Conservation (phyloP, 2,329 filamentous ascomycete species). For the Trichoderma sp. region DNA sequence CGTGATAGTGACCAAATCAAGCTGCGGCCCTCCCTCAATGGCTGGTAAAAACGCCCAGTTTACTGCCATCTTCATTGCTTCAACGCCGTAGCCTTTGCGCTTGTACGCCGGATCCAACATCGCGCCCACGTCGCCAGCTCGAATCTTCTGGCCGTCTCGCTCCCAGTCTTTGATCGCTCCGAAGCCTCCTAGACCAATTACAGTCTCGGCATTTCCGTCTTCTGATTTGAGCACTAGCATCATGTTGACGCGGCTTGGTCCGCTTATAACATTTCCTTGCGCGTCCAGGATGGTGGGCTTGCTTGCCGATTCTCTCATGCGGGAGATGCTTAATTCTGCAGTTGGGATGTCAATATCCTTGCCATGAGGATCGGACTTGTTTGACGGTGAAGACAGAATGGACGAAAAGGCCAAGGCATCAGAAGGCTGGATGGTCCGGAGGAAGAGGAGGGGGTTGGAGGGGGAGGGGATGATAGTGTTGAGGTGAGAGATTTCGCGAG, state of each 20-base stretch:
- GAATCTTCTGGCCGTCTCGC: slow-evolving; percentile 22
- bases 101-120: slow-evolving; percentile 28
- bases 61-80: slow-evolving; percentile 25
- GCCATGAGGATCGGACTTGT: slow-evolving; percentile 22
- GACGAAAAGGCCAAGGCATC: slow-evolving; percentile 27
- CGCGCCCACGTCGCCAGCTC: slow-evolving; percentile 31
- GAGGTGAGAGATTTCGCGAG: slow-evolving; percentile 25
- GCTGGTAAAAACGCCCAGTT: slow-evolving; percentile 29
- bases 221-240: slow-evolving; percentile 23
- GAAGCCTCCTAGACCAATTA: slow-evolving; percentile 32
- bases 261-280: slow-evolving; percentile 21
- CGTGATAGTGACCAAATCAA: slow-evolving; percentile 29
- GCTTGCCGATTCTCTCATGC: slow-evolving; percentile 28
- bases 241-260: slow-evolving; percentile 30
- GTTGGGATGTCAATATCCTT: slow-evolving; percentile 20
- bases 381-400: slow-evolving; percentile 26
- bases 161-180: slow-evolving; percentile 30
- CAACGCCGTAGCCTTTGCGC: neutral
- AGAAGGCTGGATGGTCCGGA: slow-evolving; percentile 27
- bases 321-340: slow-evolving; percentile 24
- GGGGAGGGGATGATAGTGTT: slow-evolving; percentile 26
- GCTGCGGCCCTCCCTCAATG: slow-evolving; percentile 28
- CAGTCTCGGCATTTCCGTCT: neutral
- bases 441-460: slow-evolving; percentile 26
- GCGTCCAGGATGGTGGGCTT: slow-evolving; percentile 25